phyloP scores from a whole-genome alignment of 495 filamentous ascomycete species.

The Geopyxis carbonaria region DNA sequence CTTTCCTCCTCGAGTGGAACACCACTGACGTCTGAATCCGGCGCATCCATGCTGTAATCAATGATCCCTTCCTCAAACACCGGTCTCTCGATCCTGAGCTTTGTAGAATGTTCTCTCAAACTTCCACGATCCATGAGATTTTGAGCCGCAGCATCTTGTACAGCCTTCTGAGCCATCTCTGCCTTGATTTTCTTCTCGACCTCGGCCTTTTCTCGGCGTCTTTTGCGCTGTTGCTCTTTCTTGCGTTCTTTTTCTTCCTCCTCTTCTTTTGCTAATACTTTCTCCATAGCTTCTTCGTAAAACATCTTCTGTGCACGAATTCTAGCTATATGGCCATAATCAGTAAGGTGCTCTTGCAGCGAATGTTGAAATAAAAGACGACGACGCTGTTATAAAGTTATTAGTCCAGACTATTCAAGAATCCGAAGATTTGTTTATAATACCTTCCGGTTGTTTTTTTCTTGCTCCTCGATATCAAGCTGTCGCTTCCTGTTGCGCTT shows the following conservation, averaged over 20 bases:
- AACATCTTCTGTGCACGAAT: constrained; percentile 39
- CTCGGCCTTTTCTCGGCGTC: constrained; percentile 89
- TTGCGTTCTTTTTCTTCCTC: constrained; percentile 96
- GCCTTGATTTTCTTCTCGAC: constrained; percentile 73
- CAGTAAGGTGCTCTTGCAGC: constrained; percentile 36
- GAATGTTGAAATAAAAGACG: constrained; percentile 32
- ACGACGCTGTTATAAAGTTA: constrained; percentile 31
- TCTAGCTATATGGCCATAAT: constrained; percentile 36
- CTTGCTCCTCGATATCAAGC: constrained; percentile 38
- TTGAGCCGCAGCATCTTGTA: constrained; percentile 58
- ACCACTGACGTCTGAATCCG: constrained; percentile 67
- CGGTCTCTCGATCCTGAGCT: constrained; percentile 1
- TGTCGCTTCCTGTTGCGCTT: constrained; percentile 37
- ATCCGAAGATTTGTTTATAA: constrained; percentile 26
- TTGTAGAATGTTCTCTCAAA: constrained; percentile 23
- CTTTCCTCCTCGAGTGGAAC: constrained; percentile 66
- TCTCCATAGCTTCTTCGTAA: constrained; percentile 54
- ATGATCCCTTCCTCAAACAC: constrained; percentile 58
- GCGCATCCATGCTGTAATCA: constrained; percentile 28
- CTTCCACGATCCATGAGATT: constrained; percentile 32
- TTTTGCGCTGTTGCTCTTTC: constrained; percentile 97
- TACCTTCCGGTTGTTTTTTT: constrained; percentile 43
- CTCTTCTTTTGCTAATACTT: constrained; percentile 77
- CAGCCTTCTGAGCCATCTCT: constrained; percentile 51
- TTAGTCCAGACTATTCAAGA: constrained; percentile 9